Evolutionary conservation across 176 grass and related monocot species (phyloP).

Genomic region (Tillandsia fasciculata): DNA sequence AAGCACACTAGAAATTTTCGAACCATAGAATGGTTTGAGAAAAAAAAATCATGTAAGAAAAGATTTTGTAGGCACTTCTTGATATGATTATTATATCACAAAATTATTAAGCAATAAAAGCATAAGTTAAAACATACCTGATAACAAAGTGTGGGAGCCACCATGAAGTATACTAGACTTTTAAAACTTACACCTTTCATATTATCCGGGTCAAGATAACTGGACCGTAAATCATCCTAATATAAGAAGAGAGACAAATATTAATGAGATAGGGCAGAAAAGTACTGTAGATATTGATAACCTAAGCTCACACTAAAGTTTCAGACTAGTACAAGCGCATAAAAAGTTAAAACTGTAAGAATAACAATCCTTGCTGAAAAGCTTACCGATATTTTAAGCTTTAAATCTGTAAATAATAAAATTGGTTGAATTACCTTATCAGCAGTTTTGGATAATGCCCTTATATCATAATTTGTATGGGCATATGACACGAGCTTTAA

Average conservation of each 20-base stretch:
- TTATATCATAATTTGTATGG: constrained; percentile 98
- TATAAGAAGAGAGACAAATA: constrained; percentile 7
- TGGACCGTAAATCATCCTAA: constrained; percentile 36
- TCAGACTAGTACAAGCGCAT: not conserved
- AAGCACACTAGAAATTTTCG: too few relatives aligned
- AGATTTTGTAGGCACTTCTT: not conserved
- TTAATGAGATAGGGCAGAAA: not conserved
- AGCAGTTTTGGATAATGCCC: constrained; percentile 45
- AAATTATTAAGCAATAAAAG: not conserved
- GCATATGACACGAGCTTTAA: constrained; percentile 95
- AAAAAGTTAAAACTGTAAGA: not conserved
- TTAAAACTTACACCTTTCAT: constrained; percentile 53
- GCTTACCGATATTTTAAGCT: not conserved
- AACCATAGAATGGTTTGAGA: too few relatives aligned
- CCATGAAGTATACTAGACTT: constrained; percentile 64
- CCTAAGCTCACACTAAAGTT: not conserved
- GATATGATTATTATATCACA: not conserved
- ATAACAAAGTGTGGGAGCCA: constrained; percentile 95
- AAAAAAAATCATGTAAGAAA: not conserved
- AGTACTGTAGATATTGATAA: not conserved
- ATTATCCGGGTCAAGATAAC: constrained; percentile 32
- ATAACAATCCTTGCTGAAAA: not conserved
- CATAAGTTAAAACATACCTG: constrained; percentile 44
- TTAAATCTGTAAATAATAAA: constrained; percentile 5
- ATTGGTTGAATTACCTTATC: constrained; percentile 56